Conservation (phyloP, 306 rosid species). For the Acacia confusa region DNA sequence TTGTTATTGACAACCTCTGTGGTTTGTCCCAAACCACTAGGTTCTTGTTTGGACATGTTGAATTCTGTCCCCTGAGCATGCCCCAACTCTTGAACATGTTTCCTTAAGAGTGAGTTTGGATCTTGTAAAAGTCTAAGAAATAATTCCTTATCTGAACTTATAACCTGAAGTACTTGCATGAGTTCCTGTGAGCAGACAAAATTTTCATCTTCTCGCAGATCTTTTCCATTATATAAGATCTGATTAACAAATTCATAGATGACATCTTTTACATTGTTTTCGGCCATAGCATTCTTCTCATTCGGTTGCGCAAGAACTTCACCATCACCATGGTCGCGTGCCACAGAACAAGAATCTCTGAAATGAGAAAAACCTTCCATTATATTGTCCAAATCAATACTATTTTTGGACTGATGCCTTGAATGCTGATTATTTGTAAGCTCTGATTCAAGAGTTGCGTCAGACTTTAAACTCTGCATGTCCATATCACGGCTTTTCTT, state of each 20-base stretch:
- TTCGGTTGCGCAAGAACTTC: conserved; percentile 43
- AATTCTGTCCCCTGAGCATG: conserved; percentile 42
- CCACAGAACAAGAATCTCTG: conserved; percentile 41
- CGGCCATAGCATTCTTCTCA: conserved; percentile 50
- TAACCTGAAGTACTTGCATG: conserved; percentile 63
- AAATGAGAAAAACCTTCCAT: conserved; percentile 68
- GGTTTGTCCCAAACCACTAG: conserved; percentile 44
- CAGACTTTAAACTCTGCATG: conserved; percentile 35
- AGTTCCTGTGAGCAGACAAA: conserved; percentile 56
- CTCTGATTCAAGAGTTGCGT: conserved; percentile 45
- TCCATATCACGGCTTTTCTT: conserved; percentile 76
- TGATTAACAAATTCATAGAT: conserved; percentile 61
- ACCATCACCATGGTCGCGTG: conserved; percentile 40
- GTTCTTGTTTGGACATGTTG: conserved; percentile 46
- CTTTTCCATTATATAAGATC: conserved; percentile 55
- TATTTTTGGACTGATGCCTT: conserved; percentile 46
- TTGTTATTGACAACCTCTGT: conserved; percentile 58
- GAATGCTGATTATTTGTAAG: conserved; percentile 43
- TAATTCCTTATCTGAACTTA: conserved; percentile 80
- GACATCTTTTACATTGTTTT: conserved; percentile 55
- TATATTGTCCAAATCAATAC: conserved; percentile 63
- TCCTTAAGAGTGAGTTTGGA: conserved; percentile 66
- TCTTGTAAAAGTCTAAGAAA: conserved; percentile 66
- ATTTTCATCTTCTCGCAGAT: conserved; percentile 56
- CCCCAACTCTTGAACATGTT: conserved; percentile 66